Base-by-base conservation (phyloP, 2,329 filamentous ascomycete genomes). In the Setomelanomma holmii region DNA sequence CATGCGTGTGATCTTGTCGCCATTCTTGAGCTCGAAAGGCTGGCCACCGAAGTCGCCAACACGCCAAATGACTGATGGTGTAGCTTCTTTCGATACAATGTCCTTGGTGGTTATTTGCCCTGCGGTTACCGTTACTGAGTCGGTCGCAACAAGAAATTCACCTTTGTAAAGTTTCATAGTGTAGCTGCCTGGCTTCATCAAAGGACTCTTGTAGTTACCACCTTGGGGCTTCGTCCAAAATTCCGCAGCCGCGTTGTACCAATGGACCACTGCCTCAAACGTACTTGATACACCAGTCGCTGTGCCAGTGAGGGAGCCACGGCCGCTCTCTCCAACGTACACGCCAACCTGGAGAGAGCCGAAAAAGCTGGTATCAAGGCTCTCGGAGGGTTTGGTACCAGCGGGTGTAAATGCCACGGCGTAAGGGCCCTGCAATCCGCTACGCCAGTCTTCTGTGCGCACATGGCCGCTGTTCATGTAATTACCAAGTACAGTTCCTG, bases 191-290 rank as follows among this genome's bases (percentile, higher is more conserved):
- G 63, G 47, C 21, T 64, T 66, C 63, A 66, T 66, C 36, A 51
- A 30, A 1, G 61, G 61, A 2, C 56, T 60, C 10, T 55, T 63
- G 42, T 56, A 66, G 11, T 51, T 49, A 0, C 63, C 63, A 20
- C 45, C 46, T 1, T 22, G 41, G 1, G 56, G 56, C 30, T 64
- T 66, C 2, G 63, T 60, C 86, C 86, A 88, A 75, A 87, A 88
- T 65, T 88, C 86, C 1, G 84, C 83, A 2, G 76, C 76, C 7
- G 63, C 68, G 70, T 88, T 88, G 71, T 81, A 72, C 85, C 85
- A 88, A 69, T 88, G 85, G 1, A 88, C 75, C 3, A 66, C 61
- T 1, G 58, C 59, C 39, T 66, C 63, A 36, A 64, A 64, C 1
- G 51, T 33, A 12, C 23, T 49, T 5, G 58, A 53, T 3, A 66